phyloP scores from a whole-genome alignment of 2,329 filamentous ascomycete species.

The Aureobasidium subglaciale region DNA sequence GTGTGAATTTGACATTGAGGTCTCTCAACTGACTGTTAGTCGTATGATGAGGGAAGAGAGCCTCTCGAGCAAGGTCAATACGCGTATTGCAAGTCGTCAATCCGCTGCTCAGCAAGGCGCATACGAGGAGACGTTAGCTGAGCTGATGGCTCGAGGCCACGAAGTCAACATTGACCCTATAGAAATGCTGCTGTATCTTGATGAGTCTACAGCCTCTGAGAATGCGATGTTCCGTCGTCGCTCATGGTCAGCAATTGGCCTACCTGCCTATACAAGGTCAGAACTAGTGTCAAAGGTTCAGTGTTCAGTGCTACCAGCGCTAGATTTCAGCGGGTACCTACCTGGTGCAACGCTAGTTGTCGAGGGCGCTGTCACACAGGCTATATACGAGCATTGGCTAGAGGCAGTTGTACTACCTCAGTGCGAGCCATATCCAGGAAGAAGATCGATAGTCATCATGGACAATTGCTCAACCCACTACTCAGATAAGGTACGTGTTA shows the following conservation, averaged over 20 bases:
- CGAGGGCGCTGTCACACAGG: background rate
- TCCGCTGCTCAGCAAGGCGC: background rate
- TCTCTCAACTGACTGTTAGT: background rate
- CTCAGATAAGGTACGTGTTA: background rate
- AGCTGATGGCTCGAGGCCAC: background rate
- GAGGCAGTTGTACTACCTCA: background rate
- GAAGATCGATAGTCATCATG: background rate
- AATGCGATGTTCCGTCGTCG: background rate
- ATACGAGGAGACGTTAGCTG: background rate
- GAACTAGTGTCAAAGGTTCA: background rate
- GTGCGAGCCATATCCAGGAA: background rate
- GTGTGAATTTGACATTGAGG: background rate
- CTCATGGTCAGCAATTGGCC: background rate
- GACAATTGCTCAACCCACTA: constrained; percentile 1
- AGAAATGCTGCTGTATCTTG: background rate
- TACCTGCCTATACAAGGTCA: background rate
- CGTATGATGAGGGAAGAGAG: background rate
- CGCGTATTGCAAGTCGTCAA: background rate
- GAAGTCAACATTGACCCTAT: background rate
- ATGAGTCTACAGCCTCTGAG: background rate
- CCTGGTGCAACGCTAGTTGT: background rate
- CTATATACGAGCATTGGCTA: background rate
- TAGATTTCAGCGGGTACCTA: background rate
- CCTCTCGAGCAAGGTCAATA: background rate
- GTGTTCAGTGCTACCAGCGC: background rate